Conservation (phyloP, 257 asterid species). For the Plantago ovata region DNA sequence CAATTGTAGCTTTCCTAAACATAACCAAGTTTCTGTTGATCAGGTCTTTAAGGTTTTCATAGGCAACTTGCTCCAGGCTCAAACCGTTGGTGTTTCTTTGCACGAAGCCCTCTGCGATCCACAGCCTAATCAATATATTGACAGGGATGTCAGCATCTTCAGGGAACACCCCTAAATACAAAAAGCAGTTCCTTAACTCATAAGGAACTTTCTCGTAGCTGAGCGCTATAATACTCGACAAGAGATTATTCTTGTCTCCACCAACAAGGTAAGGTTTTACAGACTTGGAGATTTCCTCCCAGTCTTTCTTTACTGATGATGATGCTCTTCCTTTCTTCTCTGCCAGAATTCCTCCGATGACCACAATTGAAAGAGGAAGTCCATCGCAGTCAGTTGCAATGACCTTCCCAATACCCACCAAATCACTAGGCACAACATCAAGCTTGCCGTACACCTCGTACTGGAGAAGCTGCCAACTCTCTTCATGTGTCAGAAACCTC, state of each 20-base stretch:
- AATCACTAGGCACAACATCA: background rate
- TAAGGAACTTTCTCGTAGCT: background rate
- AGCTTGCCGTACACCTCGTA: conserved; percentile 1
- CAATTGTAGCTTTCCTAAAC: background rate
- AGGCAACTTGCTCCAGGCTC: background rate
- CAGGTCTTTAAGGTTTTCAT: background rate
- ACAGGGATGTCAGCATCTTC: background rate
- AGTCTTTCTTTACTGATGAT: background rate
- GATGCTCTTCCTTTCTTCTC: background rate
- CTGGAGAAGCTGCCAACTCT: conserved; percentile 5
- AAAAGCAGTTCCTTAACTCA: too few species aligned
- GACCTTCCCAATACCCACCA: background rate
- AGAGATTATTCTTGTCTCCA: background rate
- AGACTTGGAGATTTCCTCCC: background rate
- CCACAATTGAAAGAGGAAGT: conserved; percentile 1
- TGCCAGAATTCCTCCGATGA: background rate
- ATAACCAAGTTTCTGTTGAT: background rate
- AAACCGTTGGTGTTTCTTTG: background rate
- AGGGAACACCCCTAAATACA: background rate
- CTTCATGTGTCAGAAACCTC: background rate
- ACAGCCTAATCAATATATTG: background rate
- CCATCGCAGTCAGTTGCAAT: background rate
- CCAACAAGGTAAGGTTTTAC: background rate
- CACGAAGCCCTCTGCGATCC: background rate
- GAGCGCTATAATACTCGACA: background rate